Conservation (phyloP, 176 grass and related monocot genomes). For the Oryza punctata region DNA sequence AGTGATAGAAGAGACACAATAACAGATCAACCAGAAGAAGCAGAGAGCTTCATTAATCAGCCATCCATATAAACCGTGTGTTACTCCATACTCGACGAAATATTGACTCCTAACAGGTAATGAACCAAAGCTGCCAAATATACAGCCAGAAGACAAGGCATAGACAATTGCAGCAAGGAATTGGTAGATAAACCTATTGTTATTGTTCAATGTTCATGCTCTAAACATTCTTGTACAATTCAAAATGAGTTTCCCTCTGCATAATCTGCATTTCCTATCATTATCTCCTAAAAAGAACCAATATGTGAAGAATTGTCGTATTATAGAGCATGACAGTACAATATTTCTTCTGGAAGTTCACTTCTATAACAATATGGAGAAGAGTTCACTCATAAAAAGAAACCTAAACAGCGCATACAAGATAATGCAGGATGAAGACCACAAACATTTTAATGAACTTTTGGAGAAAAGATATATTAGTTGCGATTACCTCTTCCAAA, state of each 20-base stretch:
- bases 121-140: not conserved
- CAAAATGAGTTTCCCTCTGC: not conserved
- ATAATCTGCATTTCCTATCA: not conserved
- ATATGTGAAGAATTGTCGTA: too few species aligned
- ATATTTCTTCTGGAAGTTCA: not conserved
- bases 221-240: not conserved
- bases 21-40: constrained; percentile 25
- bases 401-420: not conserved
- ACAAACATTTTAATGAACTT: not conserved
- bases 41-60: not conserved
- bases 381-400: not conserved
- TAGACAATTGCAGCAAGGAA: constrained; percentile 8
- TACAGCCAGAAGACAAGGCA: not conserved
- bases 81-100: constrained; percentile 14
- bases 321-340: not conserved
- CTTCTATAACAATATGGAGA: not conserved
- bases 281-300: not conserved
- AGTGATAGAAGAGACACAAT: not conserved
- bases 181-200: not conserved
- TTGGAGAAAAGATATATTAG: constrained; percentile 3
- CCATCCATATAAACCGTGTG: not conserved
- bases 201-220: constrained; percentile 5
- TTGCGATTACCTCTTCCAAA: constrained; percentile 82
- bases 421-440: not conserved
- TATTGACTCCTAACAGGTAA: not conserved